Conservation (phyloP, 2,329 filamentous ascomycete species). For the Sporothrix schenckii region DNA sequence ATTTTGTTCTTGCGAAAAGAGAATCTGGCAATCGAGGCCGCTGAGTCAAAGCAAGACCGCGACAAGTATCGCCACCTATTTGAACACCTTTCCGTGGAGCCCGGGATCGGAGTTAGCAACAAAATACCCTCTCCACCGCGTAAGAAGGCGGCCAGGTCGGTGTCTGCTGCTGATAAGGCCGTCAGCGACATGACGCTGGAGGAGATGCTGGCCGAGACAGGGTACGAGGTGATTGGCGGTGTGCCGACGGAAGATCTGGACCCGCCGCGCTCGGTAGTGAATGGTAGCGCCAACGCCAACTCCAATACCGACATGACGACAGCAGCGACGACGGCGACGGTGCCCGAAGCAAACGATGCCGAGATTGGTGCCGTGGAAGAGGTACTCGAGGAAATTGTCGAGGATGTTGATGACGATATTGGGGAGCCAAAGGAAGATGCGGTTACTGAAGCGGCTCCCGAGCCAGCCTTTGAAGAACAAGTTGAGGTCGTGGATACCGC, state of each 20-base stretch:
- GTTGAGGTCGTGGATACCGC: not conserved
- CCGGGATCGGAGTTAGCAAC: not conserved
- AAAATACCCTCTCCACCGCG: not conserved
- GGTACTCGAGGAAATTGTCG: not conserved
- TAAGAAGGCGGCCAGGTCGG: not conserved
- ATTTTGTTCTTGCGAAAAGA: constrained; percentile 81
- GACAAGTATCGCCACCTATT: constrained; percentile 58
- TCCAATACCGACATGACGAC: not conserved
- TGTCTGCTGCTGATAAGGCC: constrained; percentile 35
- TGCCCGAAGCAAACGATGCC: constrained; percentile 13
- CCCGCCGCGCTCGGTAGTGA: not conserved
- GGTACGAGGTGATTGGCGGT: constrained; percentile 47
- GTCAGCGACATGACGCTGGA: constrained; percentile 43
- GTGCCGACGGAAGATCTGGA: constrained; percentile 35
- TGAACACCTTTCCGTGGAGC: constrained; percentile 46
- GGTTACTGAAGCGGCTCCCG: not conserved
- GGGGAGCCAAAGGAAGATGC: not conserved
- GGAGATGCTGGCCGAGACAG: constrained; percentile 50
- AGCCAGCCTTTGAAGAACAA: not conserved
- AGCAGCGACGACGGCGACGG: not conserved
- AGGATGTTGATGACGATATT: not conserved
- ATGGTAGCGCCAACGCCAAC: not conserved
- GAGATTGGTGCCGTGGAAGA: constrained; percentile 14
- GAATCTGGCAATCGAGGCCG: constrained; percentile 70
- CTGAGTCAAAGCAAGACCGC: constrained; percentile 64